A percentile compares a stretch with the other conserved stretches of the same genome.
Evolutionary conservation across 2,329 filamentous ascomycete species (phyloP).

Genomic region (Davidsoniella australis): DNA sequence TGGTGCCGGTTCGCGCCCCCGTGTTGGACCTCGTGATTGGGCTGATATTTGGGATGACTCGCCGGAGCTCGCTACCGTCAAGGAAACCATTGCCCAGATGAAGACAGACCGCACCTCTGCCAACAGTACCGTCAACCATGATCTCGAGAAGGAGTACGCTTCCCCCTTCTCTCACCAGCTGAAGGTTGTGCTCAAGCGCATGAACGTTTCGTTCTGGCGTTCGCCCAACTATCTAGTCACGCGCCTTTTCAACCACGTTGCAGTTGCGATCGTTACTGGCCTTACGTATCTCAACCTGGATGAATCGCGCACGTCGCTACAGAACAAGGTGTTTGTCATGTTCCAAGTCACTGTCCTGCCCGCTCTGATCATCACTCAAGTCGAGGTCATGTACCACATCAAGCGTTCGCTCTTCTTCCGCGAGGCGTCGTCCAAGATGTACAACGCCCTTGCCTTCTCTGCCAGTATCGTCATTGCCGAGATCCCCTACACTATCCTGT

Average conservation of each 20-base stretch:
- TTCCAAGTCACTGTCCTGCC: constrained; percentile 81
- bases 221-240: constrained; percentile 83
- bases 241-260: constrained; percentile 67
- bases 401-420: constrained; percentile 71
- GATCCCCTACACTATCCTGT: constrained; percentile 68
- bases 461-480: constrained; percentile 66
- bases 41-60: constrained; percentile 62
- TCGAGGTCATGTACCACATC: constrained; percentile 65
- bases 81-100: constrained; percentile 48
- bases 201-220: constrained; percentile 67
- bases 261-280: constrained; percentile 62
- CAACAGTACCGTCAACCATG: constrained; percentile 32
- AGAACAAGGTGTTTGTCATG: constrained; percentile 77
- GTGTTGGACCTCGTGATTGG: constrained; percentile 63
- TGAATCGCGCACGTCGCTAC: constrained; percentile 56
- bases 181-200: constrained; percentile 54
- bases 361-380: constrained; percentile 65
- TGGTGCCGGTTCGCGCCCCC: constrained; percentile 54
- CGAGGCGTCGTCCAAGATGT: constrained; percentile 73
- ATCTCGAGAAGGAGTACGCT: constrained; percentile 63
- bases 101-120: constrained; percentile 39
- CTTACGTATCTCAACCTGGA: constrained; percentile 66
- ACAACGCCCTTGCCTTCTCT: constrained; percentile 64
- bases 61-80: constrained; percentile 48
- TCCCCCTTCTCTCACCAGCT: constrained; percentile 67